Evolutionary conservation across 768 basidiomycete genomes (phyloP).

Genomic region (Russula foetens): DNA sequence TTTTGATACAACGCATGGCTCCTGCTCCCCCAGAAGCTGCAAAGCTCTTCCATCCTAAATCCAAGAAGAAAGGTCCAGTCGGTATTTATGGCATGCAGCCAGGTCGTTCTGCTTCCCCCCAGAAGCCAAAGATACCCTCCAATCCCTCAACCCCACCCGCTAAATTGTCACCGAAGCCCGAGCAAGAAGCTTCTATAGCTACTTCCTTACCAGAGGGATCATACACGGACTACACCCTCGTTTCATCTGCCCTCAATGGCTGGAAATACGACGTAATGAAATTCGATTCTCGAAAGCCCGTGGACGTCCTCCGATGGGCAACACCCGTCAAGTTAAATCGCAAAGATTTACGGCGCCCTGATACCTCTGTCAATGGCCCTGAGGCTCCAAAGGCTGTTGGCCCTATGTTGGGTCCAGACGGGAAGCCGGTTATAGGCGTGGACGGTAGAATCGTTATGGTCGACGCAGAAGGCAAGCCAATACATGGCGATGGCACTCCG

Average conservation of each 20-base stretch:
- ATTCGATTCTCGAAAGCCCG: slow-evolving; percentile 66
- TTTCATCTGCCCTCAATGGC: slow-evolving; percentile 72
- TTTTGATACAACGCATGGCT: slow-evolving; percentile 1
- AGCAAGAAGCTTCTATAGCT: background rate
- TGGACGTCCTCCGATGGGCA: slow-evolving; percentile 63
- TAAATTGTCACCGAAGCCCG: slow-evolving; percentile 15
- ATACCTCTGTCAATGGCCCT: slow-evolving; percentile 26
- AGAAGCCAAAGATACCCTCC: slow-evolving; percentile 9
- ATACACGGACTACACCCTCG: slow-evolving; percentile 68
- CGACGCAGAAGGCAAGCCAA: slow-evolving; percentile 67
- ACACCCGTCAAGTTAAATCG: slow-evolving; percentile 81
- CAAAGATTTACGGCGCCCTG: slow-evolving; percentile 62
- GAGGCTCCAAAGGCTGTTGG: slow-evolving; percentile 43
- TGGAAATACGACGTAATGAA: slow-evolving; percentile 95
- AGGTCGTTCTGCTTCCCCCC: slow-evolving; percentile 8
- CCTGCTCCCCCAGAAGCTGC: slow-evolving; percentile 11
- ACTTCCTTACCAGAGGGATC: slow-evolving; percentile 51
- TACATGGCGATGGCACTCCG: slow-evolving; percentile 35
- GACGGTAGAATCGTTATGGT: slow-evolving; percentile 79
- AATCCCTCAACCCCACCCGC: slow-evolving; percentile 12
- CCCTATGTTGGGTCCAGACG: slow-evolving; percentile 76
- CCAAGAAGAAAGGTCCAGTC: slow-evolving; percentile 14
- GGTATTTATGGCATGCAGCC: slow-evolving; percentile 9
- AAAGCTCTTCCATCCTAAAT: slow-evolving; percentile 20
- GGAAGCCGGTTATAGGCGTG: slow-evolving; percentile 71